These are phyloP conservation scores for Oryza coarctata DNA, from an alignment of 176 grass and related monocot genomes.

Conservation along the genomic window DNA sequence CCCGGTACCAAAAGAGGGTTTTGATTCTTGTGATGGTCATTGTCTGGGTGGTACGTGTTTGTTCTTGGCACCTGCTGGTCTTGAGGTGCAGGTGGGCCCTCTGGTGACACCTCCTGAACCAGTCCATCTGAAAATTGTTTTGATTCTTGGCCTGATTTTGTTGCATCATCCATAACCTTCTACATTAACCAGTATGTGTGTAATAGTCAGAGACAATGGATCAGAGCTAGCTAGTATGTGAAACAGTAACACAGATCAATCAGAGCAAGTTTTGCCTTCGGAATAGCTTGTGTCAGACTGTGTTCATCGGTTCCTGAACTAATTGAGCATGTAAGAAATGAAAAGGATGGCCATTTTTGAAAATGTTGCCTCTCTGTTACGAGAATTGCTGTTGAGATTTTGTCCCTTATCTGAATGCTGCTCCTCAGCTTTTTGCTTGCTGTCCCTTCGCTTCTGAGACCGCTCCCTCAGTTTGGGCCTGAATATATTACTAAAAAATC, in stretches of 20 bases:
- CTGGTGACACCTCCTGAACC: background rate
- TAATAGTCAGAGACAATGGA: background rate
- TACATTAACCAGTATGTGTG: background rate
- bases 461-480: constrained; percentile 24
- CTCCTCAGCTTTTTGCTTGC: constrained; percentile 13
- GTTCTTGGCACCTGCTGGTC: constrained; percentile 12
- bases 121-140: constrained; percentile 34
- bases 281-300: background rate
- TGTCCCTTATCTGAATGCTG: background rate
- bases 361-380: constrained; percentile 24
- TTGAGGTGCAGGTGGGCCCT: background rate
- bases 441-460: constrained; percentile 28
- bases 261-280: background rate
- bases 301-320: background rate
- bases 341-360: background rate
- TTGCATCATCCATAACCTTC: background rate
- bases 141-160: background rate
- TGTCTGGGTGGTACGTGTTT: background rate
- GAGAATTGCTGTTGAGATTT: background rate
- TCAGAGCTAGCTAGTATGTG: background rate
- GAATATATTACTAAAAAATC: background rate
- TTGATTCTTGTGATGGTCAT: background rate
- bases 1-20: background rate
- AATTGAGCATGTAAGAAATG: background rate
- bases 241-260: background rate